These are phyloP conservation scores for Coffea humblotiana DNA, from an alignment of 305 asterid genomes.

Conservation along the genomic window DNA sequence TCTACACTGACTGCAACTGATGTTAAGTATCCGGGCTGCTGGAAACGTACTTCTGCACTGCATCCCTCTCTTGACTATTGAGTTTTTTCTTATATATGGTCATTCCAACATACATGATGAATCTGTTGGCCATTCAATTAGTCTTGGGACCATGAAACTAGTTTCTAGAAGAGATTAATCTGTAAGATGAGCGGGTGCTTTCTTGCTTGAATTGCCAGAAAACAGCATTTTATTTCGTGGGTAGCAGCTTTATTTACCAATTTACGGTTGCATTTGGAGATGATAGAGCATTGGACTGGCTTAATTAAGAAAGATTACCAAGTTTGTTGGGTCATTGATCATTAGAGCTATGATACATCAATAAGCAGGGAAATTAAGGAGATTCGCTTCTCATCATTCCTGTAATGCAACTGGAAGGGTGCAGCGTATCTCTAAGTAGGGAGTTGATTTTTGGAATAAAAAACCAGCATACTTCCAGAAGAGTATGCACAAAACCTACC, in stretches of 20 bases:
- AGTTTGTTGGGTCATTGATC: neutral
- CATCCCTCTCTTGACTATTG: constrained; percentile 12
- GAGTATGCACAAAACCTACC: neutral
- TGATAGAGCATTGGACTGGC: neutral
- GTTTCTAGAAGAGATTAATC: neutral
- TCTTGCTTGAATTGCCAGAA: neutral
- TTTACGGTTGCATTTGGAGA: neutral
- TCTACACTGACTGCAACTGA: constrained; percentile 24
- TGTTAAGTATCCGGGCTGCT: constrained; percentile 16
- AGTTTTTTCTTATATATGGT: neutral
- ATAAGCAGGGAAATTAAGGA: constrained; percentile 4
- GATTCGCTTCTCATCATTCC: neutral
- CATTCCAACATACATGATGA: neutral
- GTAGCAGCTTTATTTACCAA: neutral
- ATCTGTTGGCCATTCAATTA: neutral
- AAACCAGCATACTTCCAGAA: constrained; percentile 20
- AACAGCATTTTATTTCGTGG: neutral
- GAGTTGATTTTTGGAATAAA: neutral
- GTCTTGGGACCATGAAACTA: neutral
- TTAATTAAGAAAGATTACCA: neutral
- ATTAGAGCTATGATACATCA: neutral
- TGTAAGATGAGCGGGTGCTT: neutral
- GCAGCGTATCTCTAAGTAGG: neutral
- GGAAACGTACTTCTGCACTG: constrained; percentile 42
- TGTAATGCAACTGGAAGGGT: neutral